A percentile compares a stretch with the other conserved stretches of the same genome.
Evolutionary conservation across 108 stramenopile genomes (phyloP).

Genomic region (Aureococcus anophagefferens): DNA sequence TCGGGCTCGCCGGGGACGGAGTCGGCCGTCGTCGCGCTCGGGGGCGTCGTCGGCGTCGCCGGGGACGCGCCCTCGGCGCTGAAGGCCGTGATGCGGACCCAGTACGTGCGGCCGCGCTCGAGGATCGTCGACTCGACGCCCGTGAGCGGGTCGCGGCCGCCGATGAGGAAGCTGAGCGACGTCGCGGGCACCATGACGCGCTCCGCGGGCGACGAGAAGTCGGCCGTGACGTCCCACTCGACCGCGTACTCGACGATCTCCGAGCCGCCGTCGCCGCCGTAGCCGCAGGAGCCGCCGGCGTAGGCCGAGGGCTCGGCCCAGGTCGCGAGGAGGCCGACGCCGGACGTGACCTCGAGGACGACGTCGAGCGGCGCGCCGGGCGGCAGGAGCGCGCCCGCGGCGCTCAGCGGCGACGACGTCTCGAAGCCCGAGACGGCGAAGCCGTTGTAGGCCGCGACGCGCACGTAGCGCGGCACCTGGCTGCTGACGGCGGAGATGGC

Average conservation of each 20-base stretch:
- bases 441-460: conserved; percentile 64
- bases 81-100: conserved; percentile 59
- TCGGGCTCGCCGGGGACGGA: conserved; percentile 38
- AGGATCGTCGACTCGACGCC: conserved; percentile 50
- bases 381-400: conserved; percentile 14
- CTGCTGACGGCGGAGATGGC: conserved; percentile 35
- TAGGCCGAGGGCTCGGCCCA: conserved; percentile 53
- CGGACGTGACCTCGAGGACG: conserved; percentile 28
- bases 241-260: conserved; percentile 62
- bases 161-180: conserved; percentile 39
- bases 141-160: conserved; percentile 62
- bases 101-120: conserved; percentile 51
- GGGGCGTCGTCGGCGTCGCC: conserved; percentile 32
- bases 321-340: conserved; percentile 52
- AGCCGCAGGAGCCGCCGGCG: conserved; percentile 30
- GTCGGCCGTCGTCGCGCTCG: conserved; percentile 49
- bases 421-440: conserved; percentile 14
- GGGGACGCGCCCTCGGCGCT: conserved; percentile 54
- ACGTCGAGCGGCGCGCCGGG: conserved; percentile 31
- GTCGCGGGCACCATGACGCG: conserved; percentile 39
- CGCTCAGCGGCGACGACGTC: conserved; percentile 17
- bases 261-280: conserved; percentile 67
- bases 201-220: conserved; percentile 54
- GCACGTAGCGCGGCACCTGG: conserved; percentile 42
- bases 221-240: conserved; percentile 60